Evolutionary conservation across 2,329 filamentous ascomycete species (phyloP).

Genomic region (Nothophaeocryptopus gaeumannii): DNA sequence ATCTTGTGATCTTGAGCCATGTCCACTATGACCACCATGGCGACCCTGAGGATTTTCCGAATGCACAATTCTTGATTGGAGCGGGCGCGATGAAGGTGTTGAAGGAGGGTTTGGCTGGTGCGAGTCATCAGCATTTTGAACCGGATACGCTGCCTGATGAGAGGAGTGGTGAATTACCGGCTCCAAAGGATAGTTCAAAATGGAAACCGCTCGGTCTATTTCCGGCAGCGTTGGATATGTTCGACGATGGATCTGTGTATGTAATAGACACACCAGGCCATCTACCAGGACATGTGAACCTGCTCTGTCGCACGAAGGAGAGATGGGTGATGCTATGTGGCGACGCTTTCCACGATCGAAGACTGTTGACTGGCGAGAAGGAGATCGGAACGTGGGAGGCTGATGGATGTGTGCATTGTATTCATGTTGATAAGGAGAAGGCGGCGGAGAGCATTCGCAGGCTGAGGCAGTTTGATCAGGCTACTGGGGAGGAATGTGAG

Average conservation of each 20-base stretch:
- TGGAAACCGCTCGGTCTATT: conserved; percentile 49
- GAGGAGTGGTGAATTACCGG: conserved; percentile 46
- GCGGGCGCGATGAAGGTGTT: conserved; percentile 46
- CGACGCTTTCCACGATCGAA: conserved; percentile 54
- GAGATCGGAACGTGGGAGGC: conserved; percentile 51
- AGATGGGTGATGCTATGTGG: conserved; percentile 52
- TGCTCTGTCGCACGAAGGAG: conserved; percentile 42
- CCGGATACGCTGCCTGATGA: conserved; percentile 41
- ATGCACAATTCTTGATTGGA: conserved; percentile 52
- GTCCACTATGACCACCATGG: conserved; percentile 58
- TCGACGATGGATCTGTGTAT: conserved; percentile 47
- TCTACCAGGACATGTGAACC: conserved; percentile 51
- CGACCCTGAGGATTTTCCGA: conserved; percentile 52
- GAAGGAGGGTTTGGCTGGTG: conserved; percentile 29
- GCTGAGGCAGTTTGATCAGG: conserved; percentile 38
- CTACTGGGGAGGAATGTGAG: conserved; percentile 43
- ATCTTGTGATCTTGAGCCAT: conserved; percentile 51
- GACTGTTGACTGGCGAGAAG: conserved; percentile 52
- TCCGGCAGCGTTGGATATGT: conserved; percentile 47
- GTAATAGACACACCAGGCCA: conserved; percentile 53
- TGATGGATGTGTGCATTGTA: conserved; percentile 46
- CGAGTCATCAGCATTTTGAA: conserved; percentile 44
- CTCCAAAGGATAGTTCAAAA: conserved; percentile 21
- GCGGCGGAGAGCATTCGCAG: conserved; percentile 45
- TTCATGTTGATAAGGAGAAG: conserved; percentile 50